Percentiles rank a stretch among this genome's conserved stretches.
These are phyloP conservation scores for Penicillium hesseltinei DNA, from an alignment of 2,329 filamentous ascomycete genomes.

Conservation along the genomic window DNA sequence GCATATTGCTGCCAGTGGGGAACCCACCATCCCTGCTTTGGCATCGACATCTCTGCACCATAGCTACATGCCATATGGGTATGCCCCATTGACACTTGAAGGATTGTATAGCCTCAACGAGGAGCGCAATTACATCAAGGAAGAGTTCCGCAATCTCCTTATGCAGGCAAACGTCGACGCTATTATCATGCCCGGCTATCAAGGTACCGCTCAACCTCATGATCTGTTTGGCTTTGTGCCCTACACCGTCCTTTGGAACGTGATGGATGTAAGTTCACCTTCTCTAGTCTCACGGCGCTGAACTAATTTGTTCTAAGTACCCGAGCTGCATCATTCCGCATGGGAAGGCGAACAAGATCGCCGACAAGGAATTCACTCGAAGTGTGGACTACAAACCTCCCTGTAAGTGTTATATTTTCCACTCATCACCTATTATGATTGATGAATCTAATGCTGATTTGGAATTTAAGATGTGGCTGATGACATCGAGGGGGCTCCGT, in stretches of 20 bases:
- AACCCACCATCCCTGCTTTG: slow-evolving; percentile 33
- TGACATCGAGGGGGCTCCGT: slow-evolving; percentile 1
- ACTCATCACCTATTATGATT: no score
- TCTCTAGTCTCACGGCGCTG: not conserved
- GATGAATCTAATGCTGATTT: not conserved
- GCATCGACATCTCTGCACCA: slow-evolving; percentile 19
- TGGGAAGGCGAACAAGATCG: slow-evolving; percentile 40
- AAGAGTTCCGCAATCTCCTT: slow-evolving; percentile 44
- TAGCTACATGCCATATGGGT: slow-evolving; percentile 9
- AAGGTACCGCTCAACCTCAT: slow-evolving; percentile 52
- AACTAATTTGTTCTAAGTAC: slow-evolving; percentile 34
- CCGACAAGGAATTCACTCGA: slow-evolving; percentile 32
- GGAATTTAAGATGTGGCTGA: not conserved
- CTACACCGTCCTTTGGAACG: slow-evolving; percentile 49
- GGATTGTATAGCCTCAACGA: slow-evolving; percentile 46
- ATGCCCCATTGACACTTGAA: slow-evolving; percentile 32
- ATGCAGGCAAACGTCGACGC: slow-evolving; percentile 47
- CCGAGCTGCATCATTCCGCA: slow-evolving; percentile 50
- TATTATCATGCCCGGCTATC: slow-evolving; percentile 50
- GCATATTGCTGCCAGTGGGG: slow-evolving; percentile 39
- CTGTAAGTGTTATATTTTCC: slow-evolving; percentile 6
- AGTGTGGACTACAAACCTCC: slow-evolving; percentile 18
- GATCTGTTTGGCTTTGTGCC: slow-evolving; percentile 42
- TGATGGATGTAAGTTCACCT: slow-evolving; percentile 47
- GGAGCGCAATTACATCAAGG: slow-evolving; percentile 33